These are phyloP conservation scores for Vanilla planifolia DNA, from an alignment of 106 monocot genomes.

Conservation along the genomic window DNA sequence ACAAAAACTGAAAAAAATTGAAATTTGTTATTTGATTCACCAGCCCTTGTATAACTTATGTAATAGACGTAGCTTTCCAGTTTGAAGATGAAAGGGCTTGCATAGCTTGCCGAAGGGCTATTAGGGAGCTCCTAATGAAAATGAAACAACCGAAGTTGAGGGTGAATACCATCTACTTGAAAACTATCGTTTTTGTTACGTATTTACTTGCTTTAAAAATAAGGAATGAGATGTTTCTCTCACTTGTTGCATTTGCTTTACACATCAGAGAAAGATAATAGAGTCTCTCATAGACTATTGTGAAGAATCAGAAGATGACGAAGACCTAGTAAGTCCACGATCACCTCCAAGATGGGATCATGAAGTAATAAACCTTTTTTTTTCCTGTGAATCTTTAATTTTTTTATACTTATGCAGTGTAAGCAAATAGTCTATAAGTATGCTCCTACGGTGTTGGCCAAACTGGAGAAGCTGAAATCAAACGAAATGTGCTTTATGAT, in stretches of 20 bases:
- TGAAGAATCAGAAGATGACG: constrained; percentile 22
- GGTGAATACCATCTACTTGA: constrained; percentile 4
- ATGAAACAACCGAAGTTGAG: constrained; percentile 13
- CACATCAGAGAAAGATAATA: constrained; percentile 16
- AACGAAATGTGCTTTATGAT: constrained; percentile 20
- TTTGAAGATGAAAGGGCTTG: constrained; percentile 10
- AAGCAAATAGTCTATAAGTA: constrained; percentile 15
- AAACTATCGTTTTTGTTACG: too few species aligned
- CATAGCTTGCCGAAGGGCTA: constrained; percentile 13
- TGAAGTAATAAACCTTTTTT: not conserved
- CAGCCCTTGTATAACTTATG: not conserved
- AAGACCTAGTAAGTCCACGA: constrained; percentile 4
- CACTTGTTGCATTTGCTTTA: not conserved
- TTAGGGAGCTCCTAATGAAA: constrained; percentile 7
- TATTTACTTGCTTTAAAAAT: not conserved
- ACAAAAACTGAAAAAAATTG: not conserved
- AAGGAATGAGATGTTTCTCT: not conserved
- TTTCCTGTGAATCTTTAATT: not conserved
- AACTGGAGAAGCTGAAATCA: constrained; percentile 20
- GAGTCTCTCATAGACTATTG: constrained; percentile 20
- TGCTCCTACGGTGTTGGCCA: constrained; percentile 8
- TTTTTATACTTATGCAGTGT: constrained; percentile 14
- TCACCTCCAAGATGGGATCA: not conserved
- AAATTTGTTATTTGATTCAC: too few species aligned
- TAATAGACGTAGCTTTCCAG: not conserved